Base-by-base conservation (phyloP, 768 basidiomycete genomes). In the Podaxis sp. region DNA sequence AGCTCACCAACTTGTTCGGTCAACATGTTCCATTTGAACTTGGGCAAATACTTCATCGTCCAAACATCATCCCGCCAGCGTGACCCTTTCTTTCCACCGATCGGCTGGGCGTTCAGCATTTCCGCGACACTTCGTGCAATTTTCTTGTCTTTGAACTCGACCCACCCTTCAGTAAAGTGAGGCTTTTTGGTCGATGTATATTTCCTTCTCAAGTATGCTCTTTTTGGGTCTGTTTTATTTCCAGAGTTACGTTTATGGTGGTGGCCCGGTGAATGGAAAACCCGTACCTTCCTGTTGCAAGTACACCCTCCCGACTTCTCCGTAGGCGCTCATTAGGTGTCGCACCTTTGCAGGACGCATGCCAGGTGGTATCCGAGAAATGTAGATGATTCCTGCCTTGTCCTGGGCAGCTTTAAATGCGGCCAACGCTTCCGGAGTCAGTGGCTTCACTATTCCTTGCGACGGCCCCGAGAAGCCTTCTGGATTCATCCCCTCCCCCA, bases 41-140 rank as follows among this genome's bases (percentile, higher is more conserved):
- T 91, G 8, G 96, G 96, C 63, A 99, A 79, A 73, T 99, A 99
- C 72, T 96, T 96, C 95, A 99, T 96, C 61, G 97, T 98, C 97
- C 97, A 99, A 7, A 99, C 88, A 67, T 99, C 97, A 71, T 99
- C 96, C 72, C 93, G 82, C 93, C 94, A 98, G 63, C 93, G 81
- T 2, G 87, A 83, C 4, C 90, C 89, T 73, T 94, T 95, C 79
- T 94, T 96, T 2, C 94, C 95, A 30, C 96, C 97, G 64, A 99
- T 95, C 1, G 94, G 85, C 69, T 95, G 89, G 1, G 96, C 97
- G 71, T 99, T 99, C 66, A 99, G 79, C 93, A 99, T 94, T 61
- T 87, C 93, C 7, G 96, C 96, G 8, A 96, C 89, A 42, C 87
- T 87, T 19, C 95, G 85, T 0, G 95, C 97, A 49, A 98, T 80